These are phyloP conservation scores for Cicer pinnatifidum DNA, from an alignment of 306 rosid genomes.

Conservation along the genomic window DNA sequence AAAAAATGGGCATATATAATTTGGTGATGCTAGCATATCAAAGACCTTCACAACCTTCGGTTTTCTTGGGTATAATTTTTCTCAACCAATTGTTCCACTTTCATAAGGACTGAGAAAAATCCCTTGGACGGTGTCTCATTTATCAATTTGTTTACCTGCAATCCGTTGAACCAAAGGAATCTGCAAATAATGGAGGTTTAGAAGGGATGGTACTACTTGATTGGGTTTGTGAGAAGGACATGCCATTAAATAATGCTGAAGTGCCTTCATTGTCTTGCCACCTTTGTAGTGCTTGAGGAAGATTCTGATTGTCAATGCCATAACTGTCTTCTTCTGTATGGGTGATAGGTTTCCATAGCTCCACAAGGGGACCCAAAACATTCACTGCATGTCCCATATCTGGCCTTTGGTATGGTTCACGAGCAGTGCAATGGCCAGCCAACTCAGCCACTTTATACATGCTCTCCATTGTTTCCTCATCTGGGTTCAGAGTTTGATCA, in stretches of 20 bases:
- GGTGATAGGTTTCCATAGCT: conserved; percentile 73
- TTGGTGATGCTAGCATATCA: conserved; percentile 39
- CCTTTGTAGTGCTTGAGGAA: conserved; percentile 80
- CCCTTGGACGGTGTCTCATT: conserved; percentile 7
- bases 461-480: conserved; percentile 91
- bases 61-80: conserved; percentile 17
- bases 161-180: conserved; percentile 74
- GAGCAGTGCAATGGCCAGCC: conserved; percentile 86
- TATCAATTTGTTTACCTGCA: conserved; percentile 57
- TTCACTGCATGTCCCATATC: conserved; percentile 95
- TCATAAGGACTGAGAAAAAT: conserved; percentile 12
- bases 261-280: conserved; percentile 97
- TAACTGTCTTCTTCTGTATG: conserved; percentile 60
- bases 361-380: conserved; percentile 75
- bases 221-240: conserved; percentile 73
- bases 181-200: conserved; percentile 77
- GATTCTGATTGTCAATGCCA: conserved; percentile 65
- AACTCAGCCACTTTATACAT: conserved; percentile 87
- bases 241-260: conserved; percentile 65
- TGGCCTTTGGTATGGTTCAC: conserved; percentile 88
- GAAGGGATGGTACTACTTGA: conserved; percentile 69
- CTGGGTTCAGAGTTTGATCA: conserved; percentile 71
- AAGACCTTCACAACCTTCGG: conserved; percentile 40
- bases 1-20: conserved; percentile 13
- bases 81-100: conserved; percentile 23